Evolutionary conservation across 2,329 filamentous ascomycete genomes (phyloP).

Genomic region (Xylariaceae sp.): DNA sequence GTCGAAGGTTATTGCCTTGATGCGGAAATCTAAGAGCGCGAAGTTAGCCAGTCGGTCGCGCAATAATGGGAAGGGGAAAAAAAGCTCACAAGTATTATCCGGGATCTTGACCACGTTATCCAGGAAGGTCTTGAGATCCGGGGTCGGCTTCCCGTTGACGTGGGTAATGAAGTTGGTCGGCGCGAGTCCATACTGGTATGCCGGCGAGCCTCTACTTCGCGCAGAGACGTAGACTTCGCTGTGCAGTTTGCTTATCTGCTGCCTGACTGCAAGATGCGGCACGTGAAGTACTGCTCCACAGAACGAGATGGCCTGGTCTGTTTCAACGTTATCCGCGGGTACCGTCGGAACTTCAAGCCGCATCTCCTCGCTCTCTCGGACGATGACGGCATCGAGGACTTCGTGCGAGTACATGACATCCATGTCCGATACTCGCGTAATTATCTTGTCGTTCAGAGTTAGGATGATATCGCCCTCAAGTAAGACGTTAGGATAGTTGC

Average conservation of each 20-base stretch:
- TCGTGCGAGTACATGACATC: constrained; percentile 96
- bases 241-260: constrained; percentile 96
- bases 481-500: constrained; percentile 57
- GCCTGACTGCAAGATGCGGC: constrained; percentile 92
- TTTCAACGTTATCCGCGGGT: constrained; percentile 87
- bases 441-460: constrained; percentile 86
- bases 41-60: constrained; percentile 24
- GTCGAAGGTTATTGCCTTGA: constrained; percentile 97
- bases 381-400: constrained; percentile 78
- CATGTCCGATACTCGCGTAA: constrained; percentile 89
- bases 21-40: constrained; percentile 74
- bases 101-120: constrained; percentile 82
- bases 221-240: constrained; percentile 96
- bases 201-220: constrained; percentile 77
- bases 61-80: background rate
- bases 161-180: constrained; percentile 98
- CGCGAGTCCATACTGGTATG: constrained; percentile 88
- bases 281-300: constrained; percentile 92
- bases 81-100: constrained; percentile 80
- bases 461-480: constrained; percentile 92
- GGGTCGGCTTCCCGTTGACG: constrained; percentile 86
- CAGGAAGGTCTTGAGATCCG: constrained; percentile 80
- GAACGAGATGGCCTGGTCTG: constrained; percentile 87
- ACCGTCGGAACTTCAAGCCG: constrained; percentile 80
- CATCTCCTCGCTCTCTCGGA: constrained; percentile 82